Base-by-base conservation (phyloP, 2,329 filamentous ascomycete species). In the Cercospora brassicicola region DNA sequence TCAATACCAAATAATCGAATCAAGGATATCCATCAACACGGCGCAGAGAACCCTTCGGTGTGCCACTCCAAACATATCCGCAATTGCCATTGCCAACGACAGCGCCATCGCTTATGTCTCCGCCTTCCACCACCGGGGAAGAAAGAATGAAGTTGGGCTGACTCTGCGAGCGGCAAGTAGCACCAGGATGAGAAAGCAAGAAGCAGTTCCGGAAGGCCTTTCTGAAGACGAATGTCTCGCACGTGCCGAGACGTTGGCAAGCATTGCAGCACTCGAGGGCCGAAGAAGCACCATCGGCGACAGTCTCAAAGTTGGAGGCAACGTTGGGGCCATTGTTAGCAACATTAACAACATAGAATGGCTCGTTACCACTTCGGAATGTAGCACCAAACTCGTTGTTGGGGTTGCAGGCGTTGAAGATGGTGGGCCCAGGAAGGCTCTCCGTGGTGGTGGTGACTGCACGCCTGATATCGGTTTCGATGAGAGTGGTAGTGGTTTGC, bases 141-240 rank as follows among this genome's bases (percentile, higher is more conserved):
- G 48, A 59, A n/a, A 64, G 61, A 28, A 67, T 67, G 66, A 67
- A 67, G 62, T 67, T 67, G n/a, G 66, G 66, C n/a, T 67, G 66
- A 26, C 31, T 26, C 56, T 63, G 65, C 28, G 13, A 53, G 48
- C 31, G 42, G 57, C 66, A 68, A 11, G 45, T 65, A 23, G 31
- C 56, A 4, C 48, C 36, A 23, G 45, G 36, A 48, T 68, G 66
- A 18, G 42, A 42, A 30, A 68, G 66, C 66, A 68, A 48, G 66
- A 68, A 68, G 66, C 66, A 68, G 62, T 64, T 68, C 5, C 57
- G 31, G 56, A 56, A 61, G 20, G 48, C 23, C n/a, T 39, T 15
- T n/a, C 66, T 55, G 62, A 68, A 68, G 59, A 68, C 65, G 45
- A 61, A 68, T 7, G 55, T 68, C 66, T 68, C 66, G 66, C 66